These are phyloP conservation scores for Sordaria brevicollis DNA, from an alignment of 495 filamentous ascomycete genomes.

Conservation along the genomic window DNA sequence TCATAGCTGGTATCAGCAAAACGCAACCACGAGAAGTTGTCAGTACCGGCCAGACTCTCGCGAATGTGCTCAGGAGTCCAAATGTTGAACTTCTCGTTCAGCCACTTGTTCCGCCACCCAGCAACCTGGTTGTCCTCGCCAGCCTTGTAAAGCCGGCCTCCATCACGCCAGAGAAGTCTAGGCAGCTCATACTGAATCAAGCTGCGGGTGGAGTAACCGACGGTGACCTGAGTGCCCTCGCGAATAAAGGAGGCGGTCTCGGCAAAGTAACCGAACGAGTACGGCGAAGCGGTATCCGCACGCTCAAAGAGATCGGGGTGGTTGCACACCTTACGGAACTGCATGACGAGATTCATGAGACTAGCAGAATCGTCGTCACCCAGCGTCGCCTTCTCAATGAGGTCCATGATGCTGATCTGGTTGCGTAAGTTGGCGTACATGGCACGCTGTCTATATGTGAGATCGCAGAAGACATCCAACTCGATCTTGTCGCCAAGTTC, in stretches of 20 bases:
- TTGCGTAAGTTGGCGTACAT: constrained; percentile 85
- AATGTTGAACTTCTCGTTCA: constrained; percentile 75
- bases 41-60: constrained; percentile 40
- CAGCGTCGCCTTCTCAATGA: constrained; percentile 92
- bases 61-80: constrained; percentile 74
- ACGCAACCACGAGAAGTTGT: constrained; percentile 81
- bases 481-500: constrained; percentile 98
- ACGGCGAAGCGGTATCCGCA: constrained; percentile 80
- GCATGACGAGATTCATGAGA: constrained; percentile 98
- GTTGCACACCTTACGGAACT: constrained; percentile 99
- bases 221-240: constrained; percentile 68
- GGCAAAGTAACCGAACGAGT: constrained; percentile 72
- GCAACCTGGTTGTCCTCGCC: constrained; percentile 63
- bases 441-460: constrained; percentile 95
- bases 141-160: constrained; percentile 64
- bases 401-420: constrained; percentile 96
- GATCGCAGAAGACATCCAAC: constrained; percentile 87
- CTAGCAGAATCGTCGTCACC: constrained; percentile 95
- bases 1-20: constrained; percentile 69
- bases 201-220: constrained; percentile 81
- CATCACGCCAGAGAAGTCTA: constrained; percentile 63
- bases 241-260: constrained; percentile 92
- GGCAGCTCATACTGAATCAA: constrained; percentile 77
- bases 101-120: constrained; percentile 65
- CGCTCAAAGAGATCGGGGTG: constrained; percentile 96